These are phyloP conservation scores for Diplodia seriata DNA, from an alignment of 2,329 filamentous ascomycete genomes.

Conservation along the genomic window DNA sequence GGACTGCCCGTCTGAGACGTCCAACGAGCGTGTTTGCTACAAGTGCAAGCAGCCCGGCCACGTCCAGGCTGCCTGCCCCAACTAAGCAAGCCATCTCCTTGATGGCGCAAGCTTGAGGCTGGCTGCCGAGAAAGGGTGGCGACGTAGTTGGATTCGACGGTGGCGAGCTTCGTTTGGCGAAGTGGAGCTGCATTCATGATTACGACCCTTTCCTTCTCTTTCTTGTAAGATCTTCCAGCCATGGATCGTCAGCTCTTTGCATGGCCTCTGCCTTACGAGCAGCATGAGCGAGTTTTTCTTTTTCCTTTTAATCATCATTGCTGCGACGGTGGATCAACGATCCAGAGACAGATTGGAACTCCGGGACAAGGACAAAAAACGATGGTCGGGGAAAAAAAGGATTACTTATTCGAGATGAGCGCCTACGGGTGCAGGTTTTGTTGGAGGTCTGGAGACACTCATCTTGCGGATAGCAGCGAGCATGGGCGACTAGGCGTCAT, in stretches of 20 bases:
- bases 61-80: conserved; percentile 92
- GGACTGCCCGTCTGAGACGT: conserved; percentile 93
- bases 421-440: conserved; percentile 14
- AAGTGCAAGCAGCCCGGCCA: conserved; percentile 89
- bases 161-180: conserved; percentile 9
- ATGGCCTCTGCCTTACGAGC: conserved; percentile 10
- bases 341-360: conserved; percentile 27
- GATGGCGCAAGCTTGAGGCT: conserved; percentile 30
- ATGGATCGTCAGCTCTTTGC: conserved; percentile 28
- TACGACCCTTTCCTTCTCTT: conserved; percentile 33
- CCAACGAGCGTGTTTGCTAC: conserved; percentile 96
- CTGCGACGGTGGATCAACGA: conserved; percentile 12
- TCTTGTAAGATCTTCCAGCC: conserved; percentile 20
- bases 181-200: conserved; percentile 30
- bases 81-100: conserved; percentile 58
- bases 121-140: conserved; percentile 19
- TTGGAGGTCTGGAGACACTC: conserved; percentile 25
- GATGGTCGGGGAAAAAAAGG: conserved; percentile 29
- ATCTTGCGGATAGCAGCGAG: conserved; percentile 18
- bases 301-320: conserved; percentile 29
- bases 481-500: conserved; percentile 16
- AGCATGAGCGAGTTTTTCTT: conserved; percentile 31
- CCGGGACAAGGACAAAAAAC: conserved; percentile 24
- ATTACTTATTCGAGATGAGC: conserved; percentile 14
- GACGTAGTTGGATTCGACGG: conserved; percentile 23